Percentiles rank a stretch among this genome's conserved stretches.
phyloP scores from a whole-genome alignment of 768 basidiomycete genomes.

The Boletales sp. region DNA sequence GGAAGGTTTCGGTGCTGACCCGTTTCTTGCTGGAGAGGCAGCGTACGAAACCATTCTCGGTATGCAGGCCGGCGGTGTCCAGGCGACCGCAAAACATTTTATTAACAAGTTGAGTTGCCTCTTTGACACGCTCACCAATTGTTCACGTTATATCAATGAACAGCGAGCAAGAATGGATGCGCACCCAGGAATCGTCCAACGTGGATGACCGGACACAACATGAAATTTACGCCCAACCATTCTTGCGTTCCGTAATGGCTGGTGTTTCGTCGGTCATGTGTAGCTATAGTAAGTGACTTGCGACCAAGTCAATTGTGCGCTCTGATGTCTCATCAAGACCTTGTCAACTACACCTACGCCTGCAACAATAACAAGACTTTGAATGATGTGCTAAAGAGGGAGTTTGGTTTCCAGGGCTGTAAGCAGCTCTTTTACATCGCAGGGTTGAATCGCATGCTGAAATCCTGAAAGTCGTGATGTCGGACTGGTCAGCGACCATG shows the following conservation, averaged over 20 bases:
- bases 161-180: slow-evolving; percentile 37
- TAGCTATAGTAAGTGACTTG: slow-evolving; percentile 42
- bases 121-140: background rate
- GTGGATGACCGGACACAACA: slow-evolving; percentile 46
- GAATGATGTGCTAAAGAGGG: slow-evolving; percentile 61
- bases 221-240: slow-evolving; percentile 56
- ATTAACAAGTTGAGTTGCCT: slow-evolving; percentile 58
- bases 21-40: slow-evolving; percentile 76
- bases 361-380: slow-evolving; percentile 61
- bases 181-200: slow-evolving; percentile 32
- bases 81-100: slow-evolving; percentile 84
- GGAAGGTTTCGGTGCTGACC: slow-evolving; percentile 95
- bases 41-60: slow-evolving; percentile 80
- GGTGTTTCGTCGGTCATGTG: slow-evolving; percentile 68
- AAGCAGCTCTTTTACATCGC: background rate
- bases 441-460: background rate
- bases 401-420: slow-evolving; percentile 68
- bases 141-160: background rate
- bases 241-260: slow-evolving; percentile 58
- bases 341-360: slow-evolving; percentile 57
- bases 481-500: slow-evolving; percentile 65
- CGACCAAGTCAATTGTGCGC: too few species aligned
- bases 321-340: slow-evolving; percentile 31
- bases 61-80: slow-evolving; percentile 76
- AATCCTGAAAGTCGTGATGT: slow-evolving; percentile 39